Base-by-base conservation (phyloP, 1,284 basidiomycete genomes). In the Trametes pubescens region DNA sequence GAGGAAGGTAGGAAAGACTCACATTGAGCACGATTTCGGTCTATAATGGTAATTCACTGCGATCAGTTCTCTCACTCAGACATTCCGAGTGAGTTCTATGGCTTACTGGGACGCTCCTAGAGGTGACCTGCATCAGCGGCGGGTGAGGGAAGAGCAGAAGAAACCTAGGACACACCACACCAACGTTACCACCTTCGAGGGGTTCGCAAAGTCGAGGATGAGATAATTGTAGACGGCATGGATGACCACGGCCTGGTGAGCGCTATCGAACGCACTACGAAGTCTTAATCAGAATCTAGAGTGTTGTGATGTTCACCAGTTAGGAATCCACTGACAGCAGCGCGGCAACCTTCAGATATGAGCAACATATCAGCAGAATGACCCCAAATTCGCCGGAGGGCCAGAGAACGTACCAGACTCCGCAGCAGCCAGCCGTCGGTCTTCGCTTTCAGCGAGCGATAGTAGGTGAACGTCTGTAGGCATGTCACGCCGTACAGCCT, bases 401-500 rank as follows among this genome's bases (percentile, higher is more conserved):
- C n/a, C 21, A 16, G 37, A 37, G 38, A n/a, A n/a, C n/a, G 37
- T n/a, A 62, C 60, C 48, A 62, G 21, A 10, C 37, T 1, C 14
- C 34, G 38, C 3, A 57, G 8, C 2, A 22, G 8, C n/a, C 7
- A 14, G 5, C 48, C n/a, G 16, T 62, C 60, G 14, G 0, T 46
- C 37, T 51, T 35, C 4, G 48, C 53, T 34, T 53, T 56, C 10
- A 40, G 16, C 1, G 60, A 62, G 26, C 60, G 60, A 37, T 46
- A 62, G 22, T 62, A 62, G 3, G 29, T 40, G 29, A 56, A 57
- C 21, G 60, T 57, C 55, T 62, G 60, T 0, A 62, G 32, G 29
- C 60, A 62, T 0, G 54, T 62, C 9, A 62, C 38, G 13, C 60
- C 60, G 43, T 62, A 62, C 16, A 62, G 26, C 60, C 60, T 62